Evolutionary conservation across 2,329 filamentous ascomycete genomes (phyloP).

Genomic region (Amylocarpus encephaloides): DNA sequence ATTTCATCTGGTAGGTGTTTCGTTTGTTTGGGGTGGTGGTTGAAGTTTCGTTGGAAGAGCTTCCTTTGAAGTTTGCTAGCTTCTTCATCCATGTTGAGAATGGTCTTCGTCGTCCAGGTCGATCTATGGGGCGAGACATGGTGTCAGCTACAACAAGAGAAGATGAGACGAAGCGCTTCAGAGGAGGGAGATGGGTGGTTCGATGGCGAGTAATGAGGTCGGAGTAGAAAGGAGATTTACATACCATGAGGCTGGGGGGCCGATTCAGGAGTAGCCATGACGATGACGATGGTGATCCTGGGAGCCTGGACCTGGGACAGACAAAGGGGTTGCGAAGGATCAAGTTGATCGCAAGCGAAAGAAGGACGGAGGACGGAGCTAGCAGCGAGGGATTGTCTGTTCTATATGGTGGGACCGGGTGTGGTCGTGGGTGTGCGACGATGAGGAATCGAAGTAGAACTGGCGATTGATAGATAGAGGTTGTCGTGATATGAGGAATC

Average conservation of each 20-base stretch:
- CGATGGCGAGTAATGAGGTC: constrained; percentile 2
- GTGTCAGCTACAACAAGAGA: not conserved
- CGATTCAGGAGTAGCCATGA: constrained; percentile 35
- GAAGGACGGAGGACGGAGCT: not conserved
- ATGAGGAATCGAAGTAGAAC: too few species aligned
- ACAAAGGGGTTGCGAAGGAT: not conserved
- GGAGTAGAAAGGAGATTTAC: constrained; percentile 13
- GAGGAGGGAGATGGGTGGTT: too few species aligned
- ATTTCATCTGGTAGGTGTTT: constrained; percentile 37
- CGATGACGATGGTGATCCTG: not conserved
- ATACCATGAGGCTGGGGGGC: constrained; percentile 40
- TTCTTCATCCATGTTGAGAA: constrained; percentile 95
- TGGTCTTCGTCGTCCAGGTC: constrained; percentile 65
- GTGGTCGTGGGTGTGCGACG: not conserved
- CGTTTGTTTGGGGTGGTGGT: constrained; percentile 38
- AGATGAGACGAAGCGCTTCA: too few species aligned
- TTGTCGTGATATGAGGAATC: too few species aligned
- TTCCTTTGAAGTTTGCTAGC: constrained; percentile 74
- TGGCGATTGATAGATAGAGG: not conserved
- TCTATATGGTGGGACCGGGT: too few species aligned
- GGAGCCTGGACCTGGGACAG: not conserved
- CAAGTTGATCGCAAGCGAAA: too few species aligned
- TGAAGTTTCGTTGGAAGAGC: constrained; percentile 50
- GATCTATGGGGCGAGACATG: constrained; percentile 37
- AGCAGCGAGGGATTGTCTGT: not conserved